Evolutionary conservation across 495 filamentous ascomycete genomes (phyloP).

Genomic region (Lichenothelia convexa): DNA sequence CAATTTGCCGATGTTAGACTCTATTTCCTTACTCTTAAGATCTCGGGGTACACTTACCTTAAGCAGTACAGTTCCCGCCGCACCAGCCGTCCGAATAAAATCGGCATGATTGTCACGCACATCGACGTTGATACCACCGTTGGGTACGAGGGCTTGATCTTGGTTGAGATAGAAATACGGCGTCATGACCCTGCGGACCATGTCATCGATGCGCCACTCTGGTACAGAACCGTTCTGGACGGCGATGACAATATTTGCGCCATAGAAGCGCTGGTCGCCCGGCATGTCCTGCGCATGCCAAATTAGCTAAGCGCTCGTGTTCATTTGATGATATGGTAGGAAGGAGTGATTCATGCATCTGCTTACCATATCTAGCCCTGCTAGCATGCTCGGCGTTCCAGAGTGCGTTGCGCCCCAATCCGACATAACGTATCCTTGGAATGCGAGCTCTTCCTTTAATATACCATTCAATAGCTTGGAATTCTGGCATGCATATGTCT

Average conservation of each 20-base stretch:
- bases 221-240: slow-evolving; percentile 18
- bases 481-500: slow-evolving; percentile 18
- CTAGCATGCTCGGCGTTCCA: slow-evolving; percentile 9
- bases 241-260: slow-evolving; percentile 13
- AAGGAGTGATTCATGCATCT: slow-evolving; percentile 12
- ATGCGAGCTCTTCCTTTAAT: slow-evolving; percentile 34
- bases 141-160: slow-evolving; percentile 10
- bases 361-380: slow-evolving; percentile 17
- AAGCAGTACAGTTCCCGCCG: slow-evolving; percentile 39
- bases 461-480: slow-evolving; percentile 26
- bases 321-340: slow-evolving; percentile 23
- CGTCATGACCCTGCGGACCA: slow-evolving; percentile 19
- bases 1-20: too few species aligned
- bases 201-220: slow-evolving; percentile 14
- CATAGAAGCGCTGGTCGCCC: too few species aligned
- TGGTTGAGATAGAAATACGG: slow-evolving; percentile 19
- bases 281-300: too few species aligned
- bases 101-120: slow-evolving; percentile 31
- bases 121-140: slow-evolving; percentile 16
- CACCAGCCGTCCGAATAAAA: slow-evolving; percentile 37
- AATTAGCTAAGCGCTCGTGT: slow-evolving; percentile 27
- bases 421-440: slow-evolving; percentile 22
- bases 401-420: slow-evolving; percentile 17
- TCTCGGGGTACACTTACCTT: too few species aligned
- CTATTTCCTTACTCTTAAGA: too few species aligned